phyloP scores from a whole-genome alignment of 1,139 yeast species.

The Geotrichum cucujoidarum region DNA sequence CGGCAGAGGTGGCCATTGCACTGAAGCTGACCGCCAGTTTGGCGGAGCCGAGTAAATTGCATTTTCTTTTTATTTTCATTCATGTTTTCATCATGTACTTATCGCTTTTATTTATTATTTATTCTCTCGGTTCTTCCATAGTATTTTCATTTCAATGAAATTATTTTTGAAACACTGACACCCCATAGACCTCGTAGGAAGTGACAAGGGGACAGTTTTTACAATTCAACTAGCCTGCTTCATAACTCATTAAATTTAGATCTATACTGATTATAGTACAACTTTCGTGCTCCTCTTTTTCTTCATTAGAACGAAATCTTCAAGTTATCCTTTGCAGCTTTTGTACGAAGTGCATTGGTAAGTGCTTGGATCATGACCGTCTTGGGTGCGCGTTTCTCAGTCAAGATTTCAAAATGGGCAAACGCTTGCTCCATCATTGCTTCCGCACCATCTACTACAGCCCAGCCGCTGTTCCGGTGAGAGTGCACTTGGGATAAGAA shows the following conservation, averaged over 20 bases:
- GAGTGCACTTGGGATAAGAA: background rate
- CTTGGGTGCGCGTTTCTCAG: slow-evolving; percentile 10
- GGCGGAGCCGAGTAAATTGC: slow-evolving; percentile 23
- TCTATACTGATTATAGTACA: no score
- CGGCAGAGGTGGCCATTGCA: slow-evolving; percentile 34
- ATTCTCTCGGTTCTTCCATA: background rate
- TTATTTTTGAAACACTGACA: no score
- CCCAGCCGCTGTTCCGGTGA: background rate
- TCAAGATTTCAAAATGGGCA: slow-evolving; percentile 10
- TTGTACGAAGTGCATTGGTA: background rate
- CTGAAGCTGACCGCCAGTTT: slow-evolving; percentile 36
- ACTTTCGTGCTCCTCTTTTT: no score
- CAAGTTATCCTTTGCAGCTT: background rate
- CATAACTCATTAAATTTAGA: no score
- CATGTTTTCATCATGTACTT: no score
- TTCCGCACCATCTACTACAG: slow-evolving; percentile 5
- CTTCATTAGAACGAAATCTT: background rate
- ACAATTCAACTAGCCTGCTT: no score
- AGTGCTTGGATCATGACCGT: background rate
- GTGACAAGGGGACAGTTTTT: no score
- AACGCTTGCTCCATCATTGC: slow-evolving; percentile 9
- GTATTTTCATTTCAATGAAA: no score
- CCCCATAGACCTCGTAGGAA: no score
- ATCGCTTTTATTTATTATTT: slow-evolving; percentile 1
- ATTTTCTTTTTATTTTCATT: no score